phyloP scores from a whole-genome alignment of 176 grass and related monocot genomes.

The Zizania latifolia region DNA sequence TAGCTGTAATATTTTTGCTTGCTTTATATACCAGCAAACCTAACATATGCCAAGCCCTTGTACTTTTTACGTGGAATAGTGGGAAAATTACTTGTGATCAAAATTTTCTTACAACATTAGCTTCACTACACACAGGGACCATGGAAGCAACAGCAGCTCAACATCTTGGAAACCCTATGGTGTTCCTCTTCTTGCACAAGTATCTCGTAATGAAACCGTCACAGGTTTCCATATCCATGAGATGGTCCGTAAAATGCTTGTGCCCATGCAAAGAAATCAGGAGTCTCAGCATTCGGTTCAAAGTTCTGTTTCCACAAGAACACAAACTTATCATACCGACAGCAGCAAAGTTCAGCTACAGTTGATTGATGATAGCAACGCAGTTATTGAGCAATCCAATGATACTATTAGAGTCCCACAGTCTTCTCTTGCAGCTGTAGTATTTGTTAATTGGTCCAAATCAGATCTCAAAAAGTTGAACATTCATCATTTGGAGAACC shows the following conservation, averaged over 20 bases:
- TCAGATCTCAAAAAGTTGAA: conserved; percentile 64
- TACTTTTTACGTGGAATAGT: conserved; percentile 23
- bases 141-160: conserved; percentile 47
- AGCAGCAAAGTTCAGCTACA: conserved; percentile 43
- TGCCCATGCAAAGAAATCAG: conserved; percentile 60
- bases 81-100: conserved; percentile 2
- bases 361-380: conserved; percentile 70
- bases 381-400: conserved; percentile 49
- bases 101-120: conserved; percentile 23
- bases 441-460: conserved; percentile 89
- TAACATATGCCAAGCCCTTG: background rate
- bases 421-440: conserved; percentile 45
- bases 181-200: conserved; percentile 76
- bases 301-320: conserved; percentile 47
- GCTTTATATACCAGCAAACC: background rate
- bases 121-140: conserved; percentile 49
- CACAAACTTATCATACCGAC: conserved; percentile 40
- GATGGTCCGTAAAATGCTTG: conserved; percentile 63
- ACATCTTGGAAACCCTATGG: conserved; percentile 69
- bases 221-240: conserved; percentile 64
- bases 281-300: conserved; percentile 32
- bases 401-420: conserved; percentile 49
- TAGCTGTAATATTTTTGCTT: conserved; percentile 12
- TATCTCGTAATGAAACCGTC: conserved; percentile 60
- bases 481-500: conserved; percentile 57